Conservation (phyloP, 257 asterid genomes). For the Misopates orontium region DNA sequence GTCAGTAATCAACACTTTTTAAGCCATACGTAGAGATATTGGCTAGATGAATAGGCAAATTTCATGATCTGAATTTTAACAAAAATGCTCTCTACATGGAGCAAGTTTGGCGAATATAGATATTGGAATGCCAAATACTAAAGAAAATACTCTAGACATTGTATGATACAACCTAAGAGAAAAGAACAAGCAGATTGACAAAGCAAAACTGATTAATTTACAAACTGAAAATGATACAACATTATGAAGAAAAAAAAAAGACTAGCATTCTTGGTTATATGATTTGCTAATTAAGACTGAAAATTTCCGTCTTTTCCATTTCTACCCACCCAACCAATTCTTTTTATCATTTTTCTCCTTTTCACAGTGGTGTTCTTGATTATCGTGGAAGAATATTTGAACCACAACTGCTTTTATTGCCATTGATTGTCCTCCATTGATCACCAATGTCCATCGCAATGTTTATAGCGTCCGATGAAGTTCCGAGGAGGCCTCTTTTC, state of each 20-base stretch:
- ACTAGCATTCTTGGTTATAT: neutral
- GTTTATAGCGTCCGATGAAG: slow-evolving; percentile 66
- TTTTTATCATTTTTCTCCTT: slow-evolving; percentile 10
- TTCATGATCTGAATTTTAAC: too few relatives aligned
- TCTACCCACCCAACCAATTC: neutral
- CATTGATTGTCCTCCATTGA: slow-evolving; percentile 47
- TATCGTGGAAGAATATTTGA: slow-evolving; percentile 14
- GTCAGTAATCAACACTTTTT: too few relatives aligned
- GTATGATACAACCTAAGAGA: slow-evolving; percentile 24
- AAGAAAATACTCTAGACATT: slow-evolving; percentile 6
- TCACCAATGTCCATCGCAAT: slow-evolving; percentile 57
- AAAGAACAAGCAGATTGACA: slow-evolving; percentile 19
- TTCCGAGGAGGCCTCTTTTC: slow-evolving; percentile 76
- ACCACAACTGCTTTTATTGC: slow-evolving; percentile 10
- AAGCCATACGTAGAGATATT: too few relatives aligned
- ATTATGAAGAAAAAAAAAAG: neutral
- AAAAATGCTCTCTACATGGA: too few relatives aligned
- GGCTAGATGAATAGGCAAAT: too few relatives aligned
- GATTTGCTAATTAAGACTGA: slow-evolving; percentile 3
- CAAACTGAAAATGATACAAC: slow-evolving; percentile 22
- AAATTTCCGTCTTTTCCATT: neutral
- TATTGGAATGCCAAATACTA: neutral
- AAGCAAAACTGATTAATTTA: slow-evolving; percentile 67
- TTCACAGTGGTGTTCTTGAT: neutral
- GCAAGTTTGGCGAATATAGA: too few relatives aligned